These are phyloP conservation scores for Heracleum sosnowskyi DNA, from an alignment of 129 eudicot species.

Conservation along the genomic window DNA sequence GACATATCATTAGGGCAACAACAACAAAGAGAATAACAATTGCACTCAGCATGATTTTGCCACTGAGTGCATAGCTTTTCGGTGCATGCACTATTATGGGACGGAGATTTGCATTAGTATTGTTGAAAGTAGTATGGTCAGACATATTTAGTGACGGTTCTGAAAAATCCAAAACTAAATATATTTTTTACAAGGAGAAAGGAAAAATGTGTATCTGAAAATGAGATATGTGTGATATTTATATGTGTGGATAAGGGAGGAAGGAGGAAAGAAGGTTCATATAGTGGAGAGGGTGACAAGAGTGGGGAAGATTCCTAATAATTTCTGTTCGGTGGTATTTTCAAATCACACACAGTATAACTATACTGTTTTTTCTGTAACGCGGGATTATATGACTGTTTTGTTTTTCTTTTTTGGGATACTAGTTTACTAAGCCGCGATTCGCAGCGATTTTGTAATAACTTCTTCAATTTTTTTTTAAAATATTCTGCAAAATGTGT, in stretches of 20 bases:
- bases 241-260: not conserved
- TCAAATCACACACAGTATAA: not conserved
- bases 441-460: too few relatives aligned
- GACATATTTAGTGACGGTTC: not conserved
- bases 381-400: not conserved
- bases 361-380: too few relatives aligned
- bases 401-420: too few relatives aligned
- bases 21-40: conserved; percentile 54
- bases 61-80: conserved; percentile 55
- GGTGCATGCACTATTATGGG: not conserved
- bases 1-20: conserved; percentile 42
- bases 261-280: conserved; percentile 2
- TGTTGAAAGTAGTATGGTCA: not conserved
- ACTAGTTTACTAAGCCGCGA: too few relatives aligned
- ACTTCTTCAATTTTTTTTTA: too few relatives aligned
- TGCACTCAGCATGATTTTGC: conserved; percentile 77
- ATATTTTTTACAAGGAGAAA: not conserved
- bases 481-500: too few relatives aligned
- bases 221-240: not conserved
- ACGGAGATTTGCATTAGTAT: not conserved
- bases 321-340: not conserved
- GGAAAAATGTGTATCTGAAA: not conserved
- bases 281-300: conserved; percentile 5
- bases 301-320: conserved; percentile 8
- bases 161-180: not conserved